phyloP scores from a whole-genome alignment of 441 rosid species.

The Erodium chrysanthum region DNA sequence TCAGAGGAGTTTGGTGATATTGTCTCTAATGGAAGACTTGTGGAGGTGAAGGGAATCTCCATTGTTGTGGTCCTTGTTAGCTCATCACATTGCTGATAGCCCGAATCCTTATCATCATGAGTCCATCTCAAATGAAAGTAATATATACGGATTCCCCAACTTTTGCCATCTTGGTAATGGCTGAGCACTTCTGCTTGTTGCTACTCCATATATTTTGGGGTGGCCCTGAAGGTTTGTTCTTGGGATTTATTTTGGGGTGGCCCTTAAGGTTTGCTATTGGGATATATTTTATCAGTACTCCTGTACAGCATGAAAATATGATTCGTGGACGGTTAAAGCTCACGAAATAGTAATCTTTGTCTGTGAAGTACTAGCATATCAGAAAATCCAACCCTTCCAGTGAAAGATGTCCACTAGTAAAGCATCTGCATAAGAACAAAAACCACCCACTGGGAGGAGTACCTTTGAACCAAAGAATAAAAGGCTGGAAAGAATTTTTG shows the following conservation, averaged over 20 bases:
- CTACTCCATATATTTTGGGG: slow-evolving; percentile 10
- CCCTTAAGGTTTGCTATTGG: not conserved
- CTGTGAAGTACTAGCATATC: slow-evolving; percentile 7
- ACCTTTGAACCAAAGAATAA: slow-evolving; percentile 8
- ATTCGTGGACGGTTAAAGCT: not conserved
- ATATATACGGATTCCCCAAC: not conserved
- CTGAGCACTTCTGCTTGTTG: not conserved
- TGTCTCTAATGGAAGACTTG: not conserved
- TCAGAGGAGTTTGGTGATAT: not conserved
- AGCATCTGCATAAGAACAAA: slow-evolving; percentile 7
- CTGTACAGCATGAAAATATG: not conserved
- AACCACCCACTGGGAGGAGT: slow-evolving; percentile 1
- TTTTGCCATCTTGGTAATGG: not conserved
- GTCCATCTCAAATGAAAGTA: slow-evolving; percentile 1
- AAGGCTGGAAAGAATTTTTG: slow-evolving; percentile 1
- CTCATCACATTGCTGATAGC: not conserved
- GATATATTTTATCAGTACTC: not conserved
- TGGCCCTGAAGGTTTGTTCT: not conserved
- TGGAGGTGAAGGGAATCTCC: slow-evolving; percentile 4
- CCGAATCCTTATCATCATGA: not conserved
- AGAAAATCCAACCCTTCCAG: not conserved
- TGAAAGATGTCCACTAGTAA: slow-evolving; percentile 9
- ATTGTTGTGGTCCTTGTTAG: not conserved
- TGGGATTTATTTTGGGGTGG: slow-evolving; percentile 4
- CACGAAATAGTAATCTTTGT: slow-evolving; percentile 1